A percentile compares a stretch with the other conserved stretches of the same genome.
Conservation (phyloP, 805 yeast species). For the Myxozyma sirexii region DNA sequence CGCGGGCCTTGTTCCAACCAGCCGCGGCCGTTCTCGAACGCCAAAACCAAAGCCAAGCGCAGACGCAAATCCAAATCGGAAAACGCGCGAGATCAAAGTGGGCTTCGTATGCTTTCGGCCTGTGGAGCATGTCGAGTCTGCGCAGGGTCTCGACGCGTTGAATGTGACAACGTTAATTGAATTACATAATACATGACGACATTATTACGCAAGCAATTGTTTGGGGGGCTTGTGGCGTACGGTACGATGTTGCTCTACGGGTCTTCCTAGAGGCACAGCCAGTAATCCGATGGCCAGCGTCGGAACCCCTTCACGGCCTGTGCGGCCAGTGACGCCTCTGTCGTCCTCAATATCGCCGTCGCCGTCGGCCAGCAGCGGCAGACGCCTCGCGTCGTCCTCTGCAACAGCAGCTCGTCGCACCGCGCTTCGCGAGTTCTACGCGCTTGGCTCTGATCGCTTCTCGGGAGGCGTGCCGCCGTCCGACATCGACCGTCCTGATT, state of each 20-base stretch:
- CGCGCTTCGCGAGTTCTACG: constrained; percentile 37
- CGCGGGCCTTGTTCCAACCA: too few species aligned
- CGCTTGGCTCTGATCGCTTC: constrained; percentile 28
- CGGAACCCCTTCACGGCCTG: background rate
- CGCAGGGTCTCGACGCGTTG: background rate
- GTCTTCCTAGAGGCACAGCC: too few species aligned
- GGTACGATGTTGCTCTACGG: background rate
- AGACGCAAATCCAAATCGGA: background rate
- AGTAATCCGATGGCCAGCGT: too few species aligned
- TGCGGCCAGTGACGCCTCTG: background rate
- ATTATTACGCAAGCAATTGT: background rate
- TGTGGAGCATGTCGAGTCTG: background rate
- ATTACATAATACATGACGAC: background rate
- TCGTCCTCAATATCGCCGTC: background rate
- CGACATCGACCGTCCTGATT: constrained; percentile 33
- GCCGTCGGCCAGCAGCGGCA: background rate
- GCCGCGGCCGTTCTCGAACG: too few species aligned
- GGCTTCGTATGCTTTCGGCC: background rate
- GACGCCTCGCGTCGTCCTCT: constrained; percentile 11
- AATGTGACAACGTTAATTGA: background rate
- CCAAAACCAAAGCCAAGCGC: too few species aligned
- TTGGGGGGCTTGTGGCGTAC: background rate
- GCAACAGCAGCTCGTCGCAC: constrained; percentile 34
- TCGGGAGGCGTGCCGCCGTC: constrained; percentile 29
- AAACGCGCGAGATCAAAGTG: background rate